Base-by-base conservation (phyloP, 768 basidiomycete species). In the Harrya chromipes region DNA sequence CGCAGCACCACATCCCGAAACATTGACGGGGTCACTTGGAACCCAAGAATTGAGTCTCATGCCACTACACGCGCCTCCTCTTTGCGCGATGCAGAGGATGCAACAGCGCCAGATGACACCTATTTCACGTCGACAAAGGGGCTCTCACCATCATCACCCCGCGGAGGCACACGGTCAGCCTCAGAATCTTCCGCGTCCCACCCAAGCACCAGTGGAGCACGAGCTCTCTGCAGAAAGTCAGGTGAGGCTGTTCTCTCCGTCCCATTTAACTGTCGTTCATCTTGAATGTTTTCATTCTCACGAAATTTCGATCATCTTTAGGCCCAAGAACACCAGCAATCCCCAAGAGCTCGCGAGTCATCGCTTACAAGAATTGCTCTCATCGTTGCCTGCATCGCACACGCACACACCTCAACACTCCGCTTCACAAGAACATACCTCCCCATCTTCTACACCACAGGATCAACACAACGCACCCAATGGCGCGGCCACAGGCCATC, bases 311-410 rank as follows among this genome's bases (percentile, higher is more conserved):
- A n/a, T 3, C 2, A 14, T 6, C 5, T 19, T 39, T 40, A 53
- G 42, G 19, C 26, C 23, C 52, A 27, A 27, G 26, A 27, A 27
- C 26, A 27, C 8, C 26, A 9, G 7, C 26, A 31, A n/a, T 6
- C 6, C 50, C 5, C 56, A 51, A 38, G 55, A 44, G 3, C 46
- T 65, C 9, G 38, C 55, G 9, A 61, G 45, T 13, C 61, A 56
- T 40, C 64, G 64, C 0, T 29, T 66, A 4, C 64, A 63, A 29
- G 54, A 65, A n/a, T 23, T 65, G 19, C 61, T 65, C 19, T 56
- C 26, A 6, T 23, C 61, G 1, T 27, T 55, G 4, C 5, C 21
- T 5, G 14, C 53, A 2, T 29, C 60, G 7, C 40, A 59, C 33
- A 1, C 51, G 4, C 24, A 43, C 24, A 11, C 40, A 38, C 20